Evolutionary conservation across 257 asterid species (phyloP).

Genomic region (Avicennia marina): DNA sequence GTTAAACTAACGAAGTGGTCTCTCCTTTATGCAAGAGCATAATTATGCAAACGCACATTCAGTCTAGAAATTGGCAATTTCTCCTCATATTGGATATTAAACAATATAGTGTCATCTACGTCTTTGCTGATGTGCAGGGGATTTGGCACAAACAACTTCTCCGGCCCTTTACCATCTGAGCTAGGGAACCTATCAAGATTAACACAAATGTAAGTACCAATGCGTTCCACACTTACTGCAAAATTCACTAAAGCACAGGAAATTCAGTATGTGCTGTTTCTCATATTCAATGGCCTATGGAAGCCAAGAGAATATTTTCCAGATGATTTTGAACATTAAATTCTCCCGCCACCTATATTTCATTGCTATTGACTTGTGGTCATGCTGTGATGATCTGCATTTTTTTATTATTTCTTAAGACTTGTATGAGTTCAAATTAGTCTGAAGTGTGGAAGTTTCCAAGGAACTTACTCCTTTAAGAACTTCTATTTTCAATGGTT

Average conservation of each 20-base stretch:
- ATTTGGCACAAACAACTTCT: constrained; percentile 59
- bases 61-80: background rate
- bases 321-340: background rate
- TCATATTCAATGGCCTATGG: background rate
- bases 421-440: background rate
- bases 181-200: constrained; percentile 59
- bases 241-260: background rate
- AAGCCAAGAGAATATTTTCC: background rate
- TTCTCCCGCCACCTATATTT: background rate
- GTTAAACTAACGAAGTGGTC: background rate
- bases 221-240: background rate
- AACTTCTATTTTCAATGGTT: background rate
- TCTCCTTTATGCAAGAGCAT: background rate
- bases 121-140: constrained; percentile 29
- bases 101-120: background rate
- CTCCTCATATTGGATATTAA: background rate
- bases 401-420: background rate
- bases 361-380: background rate
- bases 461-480: background rate
- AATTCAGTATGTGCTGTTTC: background rate
- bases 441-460: background rate
- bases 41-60: background rate
- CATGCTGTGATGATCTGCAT: background rate
- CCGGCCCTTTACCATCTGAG: constrained; percentile 69
- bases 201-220: constrained; percentile 46